Base-by-base conservation (phyloP, 2,329 filamentous ascomycete species). In the Aureobasidium sp. region DNA sequence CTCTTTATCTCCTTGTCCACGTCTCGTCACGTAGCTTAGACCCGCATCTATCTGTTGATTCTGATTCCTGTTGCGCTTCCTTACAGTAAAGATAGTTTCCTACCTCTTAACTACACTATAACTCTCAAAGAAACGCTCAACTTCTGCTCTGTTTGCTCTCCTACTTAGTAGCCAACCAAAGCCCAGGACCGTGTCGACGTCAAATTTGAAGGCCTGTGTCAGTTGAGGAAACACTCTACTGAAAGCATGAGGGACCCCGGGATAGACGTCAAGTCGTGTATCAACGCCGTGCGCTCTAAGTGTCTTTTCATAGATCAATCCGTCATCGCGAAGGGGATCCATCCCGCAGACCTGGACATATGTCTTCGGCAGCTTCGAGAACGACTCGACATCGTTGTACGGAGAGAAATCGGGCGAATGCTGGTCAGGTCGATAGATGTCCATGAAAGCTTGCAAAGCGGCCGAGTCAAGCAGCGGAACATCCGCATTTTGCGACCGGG, bases 281-380 rank as follows among this genome's bases (percentile, higher is more conserved):
- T 76, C 70, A 10, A 85, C 75, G 7, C 74, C 79, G 2, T 82
- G 78, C 59, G 82, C 81, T 38, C 79, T 74, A 64, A 88, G 69
- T 4, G 82, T 70, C 47, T 78, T 72, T 68, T 86, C 84, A 68
- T 87, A 88, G 0, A 88, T 80, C 48, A 88, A 66, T 0, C 76
- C 82, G 63, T 88, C 85, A 66, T 89, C 86, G 6, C 86, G 73
- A 3, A 85, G 67, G 0, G 81, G 81, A 70, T 88, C 87, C 66
- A 83, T 67, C 11, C 85, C 86, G 67, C 78, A 80, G 0, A 86
- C 76, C 69, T 87, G 84, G 1, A 88, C 74, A 71, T 85, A 87
- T 0, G 82, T 78, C 3, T 75, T 77, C 8, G 84, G 84, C 29
- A 85, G 72, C 4, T 69, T 75, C 3, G 68, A 66, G 55, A 80